A percentile compares a stretch with the other conserved stretches of the same genome.
Evolutionary conservation across 2,329 filamentous ascomycete genomes (phyloP).

Genomic region (Claviceps purpurea): DNA sequence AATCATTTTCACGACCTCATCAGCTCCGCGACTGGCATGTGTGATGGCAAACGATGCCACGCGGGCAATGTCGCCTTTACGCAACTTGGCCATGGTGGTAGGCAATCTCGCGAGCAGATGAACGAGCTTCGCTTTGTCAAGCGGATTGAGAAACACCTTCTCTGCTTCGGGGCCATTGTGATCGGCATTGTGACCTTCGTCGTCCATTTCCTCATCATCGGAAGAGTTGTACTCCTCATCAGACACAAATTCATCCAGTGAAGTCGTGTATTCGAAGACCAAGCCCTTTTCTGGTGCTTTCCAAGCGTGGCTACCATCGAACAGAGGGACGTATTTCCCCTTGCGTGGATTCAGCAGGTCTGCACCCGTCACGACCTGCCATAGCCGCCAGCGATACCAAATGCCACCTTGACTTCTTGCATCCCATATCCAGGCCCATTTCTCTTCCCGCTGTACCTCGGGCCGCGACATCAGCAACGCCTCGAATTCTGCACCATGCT

Average conservation of each 20-base stretch:
- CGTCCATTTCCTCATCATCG: slow-evolving; percentile 64
- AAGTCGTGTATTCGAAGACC: slow-evolving; percentile 69
- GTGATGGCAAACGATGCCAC: slow-evolving; percentile 81
- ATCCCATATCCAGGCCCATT: slow-evolving; percentile 92
- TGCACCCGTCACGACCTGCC: slow-evolving; percentile 66
- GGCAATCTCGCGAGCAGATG: slow-evolving; percentile 77
- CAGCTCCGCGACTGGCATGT: slow-evolving; percentile 70
- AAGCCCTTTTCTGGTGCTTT: slow-evolving; percentile 54
- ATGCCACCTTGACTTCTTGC: slow-evolving; percentile 64
- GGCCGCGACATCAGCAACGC: slow-evolving; percentile 79
- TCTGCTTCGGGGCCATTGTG: slow-evolving; percentile 31
- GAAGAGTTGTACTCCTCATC: slow-evolving; percentile 79
- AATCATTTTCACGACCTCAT: slow-evolving; percentile 85
- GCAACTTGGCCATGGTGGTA: slow-evolving; percentile 56
- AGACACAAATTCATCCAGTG: slow-evolving; percentile 65
- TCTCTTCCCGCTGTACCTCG: slow-evolving; percentile 73
- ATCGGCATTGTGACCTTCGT: slow-evolving; percentile 39
- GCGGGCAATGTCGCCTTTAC: slow-evolving; percentile 75
- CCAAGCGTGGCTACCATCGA: slow-evolving; percentile 70
- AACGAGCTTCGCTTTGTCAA: slow-evolving; percentile 72
- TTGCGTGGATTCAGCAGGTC: slow-evolving; percentile 27
- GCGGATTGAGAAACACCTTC: slow-evolving; percentile 60
- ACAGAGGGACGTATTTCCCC: slow-evolving; percentile 49
- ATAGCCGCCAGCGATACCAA: slow-evolving; percentile 88
- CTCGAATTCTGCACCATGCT: slow-evolving; percentile 77